Evolutionary conservation across 352 stramenopile species (phyloP).

Genomic region (Globisporangium viniferum): DNA sequence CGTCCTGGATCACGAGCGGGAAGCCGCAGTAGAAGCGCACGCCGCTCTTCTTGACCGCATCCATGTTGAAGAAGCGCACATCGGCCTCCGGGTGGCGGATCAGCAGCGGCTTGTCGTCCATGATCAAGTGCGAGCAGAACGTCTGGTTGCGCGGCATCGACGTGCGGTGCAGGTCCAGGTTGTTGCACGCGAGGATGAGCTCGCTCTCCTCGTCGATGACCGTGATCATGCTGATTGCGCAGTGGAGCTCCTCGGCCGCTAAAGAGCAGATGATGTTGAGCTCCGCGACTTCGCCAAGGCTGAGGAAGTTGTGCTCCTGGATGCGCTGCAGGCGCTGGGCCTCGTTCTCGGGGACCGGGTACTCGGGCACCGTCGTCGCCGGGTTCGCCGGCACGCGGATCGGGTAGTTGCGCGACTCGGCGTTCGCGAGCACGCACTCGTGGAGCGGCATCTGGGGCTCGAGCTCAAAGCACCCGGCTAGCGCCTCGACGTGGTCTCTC

Average conservation of each 20-base stretch:
- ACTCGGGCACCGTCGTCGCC: neutral
- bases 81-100: constrained; percentile 58
- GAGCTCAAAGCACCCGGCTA: neutral
- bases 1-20: neutral
- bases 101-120: constrained; percentile 58
- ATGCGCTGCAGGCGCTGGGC: neutral
- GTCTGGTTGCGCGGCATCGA: constrained; percentile 1
- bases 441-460: constrained; percentile 11
- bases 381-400: neutral
- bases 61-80: constrained; percentile 43
- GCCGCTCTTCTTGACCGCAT: neutral
- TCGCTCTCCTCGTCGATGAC: neutral
- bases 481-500: neutral
- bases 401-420: neutral
- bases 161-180: neutral
- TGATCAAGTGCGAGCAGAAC: constrained; percentile 66
- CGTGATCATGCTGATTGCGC: neutral
- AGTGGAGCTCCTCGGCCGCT: neutral
- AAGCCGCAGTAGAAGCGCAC: constrained; percentile 5
- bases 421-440: constrained; percentile 22
- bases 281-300: neutral
- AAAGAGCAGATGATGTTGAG: constrained; percentile 3
- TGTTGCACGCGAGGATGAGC: constrained; percentile 1
- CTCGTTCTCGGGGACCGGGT: neutral
- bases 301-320: neutral